Evolutionary conservation across 2,329 filamentous ascomycete genomes (phyloP).

Genomic region (Xylaria hypoxylon): DNA sequence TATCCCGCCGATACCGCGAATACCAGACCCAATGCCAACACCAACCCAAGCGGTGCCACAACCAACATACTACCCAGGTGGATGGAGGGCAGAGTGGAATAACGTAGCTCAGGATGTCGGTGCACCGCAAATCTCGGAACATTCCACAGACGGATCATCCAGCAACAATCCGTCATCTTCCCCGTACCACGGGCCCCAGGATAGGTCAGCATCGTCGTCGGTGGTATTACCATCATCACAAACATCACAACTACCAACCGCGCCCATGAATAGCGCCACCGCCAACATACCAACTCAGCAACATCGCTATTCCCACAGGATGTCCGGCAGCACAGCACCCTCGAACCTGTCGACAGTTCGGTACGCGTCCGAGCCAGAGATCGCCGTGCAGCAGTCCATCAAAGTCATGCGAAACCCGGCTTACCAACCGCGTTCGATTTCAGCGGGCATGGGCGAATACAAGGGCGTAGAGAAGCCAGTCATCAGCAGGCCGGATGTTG

Average conservation of each 20-base stretch:
- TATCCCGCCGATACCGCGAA: conserved; percentile 22
- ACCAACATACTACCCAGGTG: conserved; percentile 45
- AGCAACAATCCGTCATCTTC: conserved; percentile 16
- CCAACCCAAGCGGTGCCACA: conserved; percentile 37
- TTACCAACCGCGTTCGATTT: conserved; percentile 32
- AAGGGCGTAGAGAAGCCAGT: conserved; percentile 1
- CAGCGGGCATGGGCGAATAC: not conserved
- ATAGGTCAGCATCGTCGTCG: not conserved
- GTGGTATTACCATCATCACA: not conserved
- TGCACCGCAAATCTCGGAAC: conserved; percentile 11
- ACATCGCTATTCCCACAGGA: conserved; percentile 34
- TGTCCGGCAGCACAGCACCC: conserved; percentile 42
- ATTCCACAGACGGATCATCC: conserved; percentile 16
- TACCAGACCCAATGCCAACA: conserved; percentile 24
- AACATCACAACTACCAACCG: conserved; percentile 5
- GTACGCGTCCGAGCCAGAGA: conserved; percentile 46
- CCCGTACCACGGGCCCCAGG: conserved; percentile 10
- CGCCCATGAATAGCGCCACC: not conserved
- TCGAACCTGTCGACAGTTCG: conserved; percentile 46
- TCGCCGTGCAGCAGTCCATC: conserved; percentile 46
- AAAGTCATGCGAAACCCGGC: conserved; percentile 45
- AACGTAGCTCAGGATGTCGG: conserved; percentile 37
- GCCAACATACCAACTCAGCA: conserved; percentile 12
- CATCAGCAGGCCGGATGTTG: conserved; percentile 35
- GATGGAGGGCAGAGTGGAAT: conserved; percentile 48